Evolutionary conservation across 306 rosid species (phyloP), one percentile per base, ranked within the genome.

Genomic region (Quercus engelmannii): DNA sequence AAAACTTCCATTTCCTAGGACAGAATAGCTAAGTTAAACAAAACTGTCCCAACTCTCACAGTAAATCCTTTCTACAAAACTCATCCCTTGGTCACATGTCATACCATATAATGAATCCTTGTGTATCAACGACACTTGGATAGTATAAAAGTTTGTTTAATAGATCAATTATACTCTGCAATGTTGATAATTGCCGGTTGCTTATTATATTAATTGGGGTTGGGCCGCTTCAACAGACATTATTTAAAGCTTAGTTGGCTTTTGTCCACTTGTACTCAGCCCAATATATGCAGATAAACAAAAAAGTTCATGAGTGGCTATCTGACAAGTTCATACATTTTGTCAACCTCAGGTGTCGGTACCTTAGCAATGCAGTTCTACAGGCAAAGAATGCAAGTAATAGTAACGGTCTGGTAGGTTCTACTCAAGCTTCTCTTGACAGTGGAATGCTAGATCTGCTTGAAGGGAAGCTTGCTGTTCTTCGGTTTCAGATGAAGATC

Each of bases 401-500:
- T 75, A 83, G 85, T 76, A 91, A 91, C 63, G 93, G 94, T 30
- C 80, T 89, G 84, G 82, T 80, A 52, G 85, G 90, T 68, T 90
- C 99, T 89, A 75, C 88, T 56, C 90, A 88, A 55, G 83, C 86
- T 83, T 86, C 94, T 78, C 65, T 83, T 52, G 97, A 95, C 74
- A 84, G 75, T 87, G 99, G 99, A 33, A 83, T 95, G 55, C 89
- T 95, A 88, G 98, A 95, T 82, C 83, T 93, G 86, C 89, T 95
- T 78, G 99, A 95, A 88, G 99, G 98, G 87, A 95, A 95, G 86
- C 99, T 95, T 82, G 93, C 97, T 46, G 99, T 95, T 85, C 99
- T 95, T 78, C 94, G 87, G 84, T 93, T 95, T 86, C 99, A 95
- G 83, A 88, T 92, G 55, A 95, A 95, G 87, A 85, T 93, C 82